Evolutionary conservation across 2,329 filamentous ascomycete genomes (phyloP).

Genomic region (Fusarium dlaminii): DNA sequence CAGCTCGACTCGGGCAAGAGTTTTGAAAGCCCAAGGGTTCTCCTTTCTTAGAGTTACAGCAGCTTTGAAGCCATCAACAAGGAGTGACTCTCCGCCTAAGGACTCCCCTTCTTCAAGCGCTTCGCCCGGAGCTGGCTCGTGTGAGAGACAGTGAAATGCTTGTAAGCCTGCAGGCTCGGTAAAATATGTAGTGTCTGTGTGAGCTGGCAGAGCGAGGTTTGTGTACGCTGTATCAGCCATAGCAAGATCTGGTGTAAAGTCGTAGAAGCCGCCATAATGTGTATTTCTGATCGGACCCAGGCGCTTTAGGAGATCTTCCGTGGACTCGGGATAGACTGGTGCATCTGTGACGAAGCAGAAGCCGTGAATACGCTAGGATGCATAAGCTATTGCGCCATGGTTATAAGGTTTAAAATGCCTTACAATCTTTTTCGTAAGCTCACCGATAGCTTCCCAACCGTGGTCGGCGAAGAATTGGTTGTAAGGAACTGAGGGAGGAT

Average conservation of each 20-base stretch:
- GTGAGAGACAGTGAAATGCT: slow-evolving; percentile 89
- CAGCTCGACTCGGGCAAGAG: slow-evolving; percentile 66
- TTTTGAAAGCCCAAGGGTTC: slow-evolving; percentile 64
- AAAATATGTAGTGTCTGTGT: slow-evolving; percentile 98
- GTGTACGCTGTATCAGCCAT: slow-evolving; percentile 94
- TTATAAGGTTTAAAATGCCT: slow-evolving; percentile 24
- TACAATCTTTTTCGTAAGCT: slow-evolving; percentile 73
- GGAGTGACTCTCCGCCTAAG: slow-evolving; percentile 77
- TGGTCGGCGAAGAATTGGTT: slow-evolving; percentile 63
- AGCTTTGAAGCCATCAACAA: slow-evolving; percentile 87
- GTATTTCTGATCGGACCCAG: slow-evolving; percentile 86
- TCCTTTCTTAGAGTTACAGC: slow-evolving; percentile 67
- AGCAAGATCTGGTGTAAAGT: slow-evolving; percentile 89
- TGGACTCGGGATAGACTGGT: slow-evolving; percentile 52
- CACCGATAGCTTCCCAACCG: slow-evolving; percentile 60
- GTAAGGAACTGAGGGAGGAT: slow-evolving; percentile 69
- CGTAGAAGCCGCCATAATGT: slow-evolving; percentile 83
- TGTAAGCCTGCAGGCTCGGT: slow-evolving; percentile 91
- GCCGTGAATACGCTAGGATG: slow-evolving; percentile 69
- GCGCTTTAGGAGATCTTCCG: slow-evolving; percentile 67
- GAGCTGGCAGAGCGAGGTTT: slow-evolving; percentile 79
- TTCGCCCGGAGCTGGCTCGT: slow-evolving; percentile 56
- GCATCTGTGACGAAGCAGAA: slow-evolving; percentile 81
- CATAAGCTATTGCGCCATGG: slow-evolving; percentile 18
- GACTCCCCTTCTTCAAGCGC: slow-evolving; percentile 43